These are phyloP conservation scores for Xylaria sp. DNA, from an alignment of 2,329 filamentous ascomycete species.

Conservation along the genomic window DNA sequence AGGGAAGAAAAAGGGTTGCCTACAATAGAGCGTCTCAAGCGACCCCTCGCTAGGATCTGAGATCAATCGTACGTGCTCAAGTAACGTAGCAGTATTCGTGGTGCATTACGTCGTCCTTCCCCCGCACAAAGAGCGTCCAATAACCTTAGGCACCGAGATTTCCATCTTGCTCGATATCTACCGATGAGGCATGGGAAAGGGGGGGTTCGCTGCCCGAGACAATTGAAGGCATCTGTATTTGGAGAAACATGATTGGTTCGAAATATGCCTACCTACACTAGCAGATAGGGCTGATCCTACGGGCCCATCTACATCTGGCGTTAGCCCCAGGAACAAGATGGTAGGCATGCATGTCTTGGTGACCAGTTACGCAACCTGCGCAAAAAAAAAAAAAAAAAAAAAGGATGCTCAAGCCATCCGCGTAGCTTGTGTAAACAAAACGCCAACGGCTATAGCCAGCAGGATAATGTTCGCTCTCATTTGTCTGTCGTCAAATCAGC, in stretches of 20 bases:
- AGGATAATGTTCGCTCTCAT: too few relatives aligned
- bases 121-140: neutral
- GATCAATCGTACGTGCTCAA: conserved; percentile 12
- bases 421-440: too few relatives aligned
- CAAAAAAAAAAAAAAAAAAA: too few relatives aligned
- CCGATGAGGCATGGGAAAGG: conserved; percentile 13
- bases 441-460: too few relatives aligned
- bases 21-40: neutral
- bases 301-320: neutral
- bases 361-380: neutral
- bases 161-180: conserved; percentile 17
- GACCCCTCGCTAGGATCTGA: neutral
- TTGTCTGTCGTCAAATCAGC: too few relatives aligned
- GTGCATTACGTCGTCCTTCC: conserved; percentile 28
- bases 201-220: conserved; percentile 3
- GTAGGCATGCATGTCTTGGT: conserved; percentile 14
- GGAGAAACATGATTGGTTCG: conserved; percentile 6
- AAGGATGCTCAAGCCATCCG: neutral
- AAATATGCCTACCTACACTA: too few relatives aligned
- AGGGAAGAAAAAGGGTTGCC: neutral
- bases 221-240: conserved; percentile 22
- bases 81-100: conserved; percentile 7
- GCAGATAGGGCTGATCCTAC: conserved; percentile 21
- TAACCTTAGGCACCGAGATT: conserved; percentile 38
- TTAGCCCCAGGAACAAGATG: neutral